Evolutionary conservation across 108 stramenopile species (phyloP), one percentile per base, ranked within the genome.

Genomic region (Nannochloropsis oceanica): DNA sequence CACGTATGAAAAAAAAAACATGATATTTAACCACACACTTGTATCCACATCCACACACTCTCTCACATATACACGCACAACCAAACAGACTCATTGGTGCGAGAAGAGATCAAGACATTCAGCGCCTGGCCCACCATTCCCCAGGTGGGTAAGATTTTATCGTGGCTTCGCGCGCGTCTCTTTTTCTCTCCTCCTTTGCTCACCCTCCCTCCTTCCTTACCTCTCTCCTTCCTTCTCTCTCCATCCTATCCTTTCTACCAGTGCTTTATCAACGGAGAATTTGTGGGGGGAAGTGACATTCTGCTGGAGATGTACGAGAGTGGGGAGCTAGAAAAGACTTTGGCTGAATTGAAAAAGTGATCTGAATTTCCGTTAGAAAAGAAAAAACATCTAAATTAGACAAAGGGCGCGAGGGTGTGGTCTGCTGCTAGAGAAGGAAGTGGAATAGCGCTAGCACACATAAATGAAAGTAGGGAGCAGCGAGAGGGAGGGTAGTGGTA

Each of bases 91-190:
- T 26, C 18, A 7, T 73, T 26, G 26, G 80, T 85, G 27, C 79
- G 84, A 24, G 27, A 80, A 26, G 84, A 80, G 25, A 85, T 85
- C n/a, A 85, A 85, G 80, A 25, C 25, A 14, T 85, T 80, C 80
- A 80, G 79, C 79, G 26, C 27, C 24, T 85, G 84, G 84, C 84
- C 84, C 27, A 85, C 84, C 27, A 85, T 85, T 85, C 84, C 84
- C n/a, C 59, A 73, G 59, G 59, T 34, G 1, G 34, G 34, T 34
- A 3, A 3, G 5, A 34, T 34, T 1, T 34, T 34, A 5, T 34
- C 34, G 1, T 34, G 5, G 34, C 34, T 34, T 34, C 34, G 34
- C 59, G 0, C 9, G 59, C 7, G 59, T n/a, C 59, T 3, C 59
- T n/a, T 73, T 18, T n/a, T n/a, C 59, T 73, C n/a, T n/a, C 22